Conservation (phyloP, 2,329 filamentous ascomycete species). For the Pseudogymnoascus sp. region DNA sequence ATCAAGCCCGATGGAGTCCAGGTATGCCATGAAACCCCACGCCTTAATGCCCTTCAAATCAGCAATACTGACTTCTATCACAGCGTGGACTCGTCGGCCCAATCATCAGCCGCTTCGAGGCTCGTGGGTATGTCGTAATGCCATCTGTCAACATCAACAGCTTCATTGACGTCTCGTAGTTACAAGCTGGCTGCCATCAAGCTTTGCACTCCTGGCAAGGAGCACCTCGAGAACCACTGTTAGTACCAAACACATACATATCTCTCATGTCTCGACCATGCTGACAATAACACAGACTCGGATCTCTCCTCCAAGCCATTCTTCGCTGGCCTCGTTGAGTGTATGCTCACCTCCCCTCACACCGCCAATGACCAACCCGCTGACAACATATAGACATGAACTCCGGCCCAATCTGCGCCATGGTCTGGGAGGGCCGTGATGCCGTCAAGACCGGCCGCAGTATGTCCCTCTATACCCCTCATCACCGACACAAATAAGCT, state of each 20-base stretch:
- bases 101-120: conserved; percentile 98
- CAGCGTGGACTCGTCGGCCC: conserved; percentile 95
- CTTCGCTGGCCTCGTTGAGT: conserved; percentile 89
- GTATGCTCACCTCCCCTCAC: conserved; percentile 44
- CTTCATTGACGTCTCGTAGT: conserved; percentile 38
- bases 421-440: conserved; percentile 99
- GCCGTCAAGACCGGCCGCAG: conserved; percentile 96
- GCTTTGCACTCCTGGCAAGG: conserved; percentile 79
- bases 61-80: conserved; percentile 15
- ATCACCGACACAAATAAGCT: conserved; percentile 11
- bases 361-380: conserved; percentile 18
- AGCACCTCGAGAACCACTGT: conserved; percentile 97
- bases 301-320: conserved; percentile 93
- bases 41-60: conserved; percentile 1
- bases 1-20: conserved; percentile 99
- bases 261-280: conserved; percentile 8
- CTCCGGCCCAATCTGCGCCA: conserved; percentile 94
- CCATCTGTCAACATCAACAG: conserved; percentile 1
- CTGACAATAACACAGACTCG: conserved; percentile 48
- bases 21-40: conserved; percentile 45
- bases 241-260: conserved; percentile 27
- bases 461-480: conserved; percentile 40
- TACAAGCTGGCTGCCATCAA: conserved; percentile 99
- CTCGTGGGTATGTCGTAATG: conserved; percentile 61
- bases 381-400: conserved; percentile 67